Evolutionary conservation across 2,329 filamentous ascomycete species (phyloP).

Genomic region (Paecilomyces niveus): DNA sequence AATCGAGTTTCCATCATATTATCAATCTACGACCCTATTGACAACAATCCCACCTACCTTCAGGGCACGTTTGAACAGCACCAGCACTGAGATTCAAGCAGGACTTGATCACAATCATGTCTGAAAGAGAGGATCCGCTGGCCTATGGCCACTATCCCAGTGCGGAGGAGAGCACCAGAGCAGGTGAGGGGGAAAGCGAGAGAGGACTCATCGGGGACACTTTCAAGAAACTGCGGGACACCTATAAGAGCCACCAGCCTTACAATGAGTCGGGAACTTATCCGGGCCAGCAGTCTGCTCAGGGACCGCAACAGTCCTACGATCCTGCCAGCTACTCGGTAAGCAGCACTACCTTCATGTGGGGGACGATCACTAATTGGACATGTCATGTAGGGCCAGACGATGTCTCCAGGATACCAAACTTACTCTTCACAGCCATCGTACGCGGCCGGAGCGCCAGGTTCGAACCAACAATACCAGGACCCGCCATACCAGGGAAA

Average conservation of each 20-base stretch:
- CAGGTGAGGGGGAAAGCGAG: constrained; percentile 31
- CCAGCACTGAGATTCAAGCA: neutral
- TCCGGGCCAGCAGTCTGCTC: neutral
- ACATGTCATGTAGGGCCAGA: neutral
- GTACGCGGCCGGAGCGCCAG: constrained; percentile 14
- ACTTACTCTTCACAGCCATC: constrained; percentile 12
- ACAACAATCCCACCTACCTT: neutral
- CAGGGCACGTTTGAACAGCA: neutral
- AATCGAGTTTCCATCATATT: neutral
- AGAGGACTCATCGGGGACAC: constrained; percentile 48
- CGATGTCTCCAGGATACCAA: constrained; percentile 3
- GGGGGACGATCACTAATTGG: neutral
- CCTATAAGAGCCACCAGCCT: constrained; percentile 19
- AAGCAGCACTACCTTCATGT: constrained; percentile 5
- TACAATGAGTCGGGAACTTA: neutral
- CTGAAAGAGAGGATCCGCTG: constrained; percentile 35
- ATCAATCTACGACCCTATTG: neutral
- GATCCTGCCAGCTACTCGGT: constrained; percentile 16
- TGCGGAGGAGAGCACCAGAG: constrained; percentile 25
- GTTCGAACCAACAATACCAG: constrained; percentile 11
- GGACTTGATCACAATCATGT: constrained; percentile 18
- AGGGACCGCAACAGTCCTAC: constrained; percentile 11
- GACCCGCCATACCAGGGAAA: constrained; percentile 25
- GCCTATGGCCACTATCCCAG: constrained; percentile 46
- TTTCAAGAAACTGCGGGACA: constrained; percentile 40